phyloP scores from a whole-genome alignment of 1,284 basidiomycete genomes.

The Schizopora paradoxa region DNA sequence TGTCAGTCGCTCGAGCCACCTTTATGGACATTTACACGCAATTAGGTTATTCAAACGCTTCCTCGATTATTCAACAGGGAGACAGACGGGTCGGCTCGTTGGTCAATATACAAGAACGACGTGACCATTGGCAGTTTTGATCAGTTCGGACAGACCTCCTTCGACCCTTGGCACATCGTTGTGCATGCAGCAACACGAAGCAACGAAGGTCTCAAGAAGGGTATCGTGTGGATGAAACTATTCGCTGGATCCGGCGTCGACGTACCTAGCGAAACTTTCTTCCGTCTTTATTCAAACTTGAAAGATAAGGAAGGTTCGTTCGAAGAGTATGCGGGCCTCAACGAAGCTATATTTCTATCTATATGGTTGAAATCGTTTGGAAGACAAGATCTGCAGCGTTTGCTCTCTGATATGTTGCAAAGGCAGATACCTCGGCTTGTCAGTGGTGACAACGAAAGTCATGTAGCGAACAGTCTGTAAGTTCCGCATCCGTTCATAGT shows the following conservation, averaged over 20 bases:
- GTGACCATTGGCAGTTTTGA: constrained; percentile 15
- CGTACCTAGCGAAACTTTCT: constrained; percentile 48
- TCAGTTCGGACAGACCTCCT: constrained; percentile 20
- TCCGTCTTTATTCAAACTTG: constrained; percentile 40
- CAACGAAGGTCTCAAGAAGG: constrained; percentile 41
- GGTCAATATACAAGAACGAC: constrained; percentile 11
- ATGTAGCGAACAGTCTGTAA: constrained; percentile 19
- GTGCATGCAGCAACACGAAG: constrained; percentile 40
- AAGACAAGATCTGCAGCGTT: constrained; percentile 48
- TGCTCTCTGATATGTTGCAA: constrained; percentile 41
- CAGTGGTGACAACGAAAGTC: constrained; percentile 31
- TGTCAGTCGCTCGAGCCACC: too few relatives aligned
- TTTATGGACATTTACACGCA: constrained; percentile 16
- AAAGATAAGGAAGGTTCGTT: constrained; percentile 37
- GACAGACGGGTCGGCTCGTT: constrained; percentile 29
- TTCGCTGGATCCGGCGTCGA: constrained; percentile 66
- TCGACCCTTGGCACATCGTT: constrained; percentile 56
- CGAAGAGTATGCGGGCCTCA: constrained; percentile 40
- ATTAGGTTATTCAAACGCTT: constrained; percentile 49
- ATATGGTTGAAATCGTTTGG: constrained; percentile 52
- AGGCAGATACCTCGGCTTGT: constrained; percentile 36
- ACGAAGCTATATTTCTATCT: constrained; percentile 44
- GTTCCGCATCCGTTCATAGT: too few relatives aligned
- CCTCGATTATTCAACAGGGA: constrained; percentile 55
- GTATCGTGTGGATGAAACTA: constrained; percentile 60